Conservation (phyloP, 768 basidiomycete genomes). For the Udeniomyces megalosporus region DNA sequence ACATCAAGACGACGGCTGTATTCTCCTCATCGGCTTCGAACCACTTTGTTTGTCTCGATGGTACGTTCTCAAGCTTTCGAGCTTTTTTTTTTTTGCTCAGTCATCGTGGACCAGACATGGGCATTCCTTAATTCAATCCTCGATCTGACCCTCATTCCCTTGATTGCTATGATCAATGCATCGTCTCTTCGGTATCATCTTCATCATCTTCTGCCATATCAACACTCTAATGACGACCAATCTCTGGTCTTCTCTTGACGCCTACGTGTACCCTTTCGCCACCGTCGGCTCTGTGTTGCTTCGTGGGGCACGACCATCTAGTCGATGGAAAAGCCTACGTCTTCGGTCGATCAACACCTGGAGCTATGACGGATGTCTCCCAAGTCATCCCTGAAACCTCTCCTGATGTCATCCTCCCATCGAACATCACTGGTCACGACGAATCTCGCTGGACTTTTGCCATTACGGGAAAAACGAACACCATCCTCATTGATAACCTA, state of each 20-base stretch:
- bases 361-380: neutral
- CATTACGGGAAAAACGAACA: neutral
- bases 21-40: conserved; percentile 37
- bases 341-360: conserved; percentile 45
- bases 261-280: too few species aligned
- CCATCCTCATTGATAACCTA: neutral
- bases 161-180: conserved; percentile 9
- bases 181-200: neutral
- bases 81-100: too few species aligned
- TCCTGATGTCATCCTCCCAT: neutral
- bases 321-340: conserved; percentile 63
- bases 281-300: too few species aligned
- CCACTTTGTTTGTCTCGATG: conserved; percentile 25
- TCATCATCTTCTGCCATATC: neutral
- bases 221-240: too few species aligned
- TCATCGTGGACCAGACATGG: too few species aligned
- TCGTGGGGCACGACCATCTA: too few species aligned
- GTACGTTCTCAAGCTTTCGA: conserved; percentile 23
- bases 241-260: too few species aligned
- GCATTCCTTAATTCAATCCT: too few species aligned
- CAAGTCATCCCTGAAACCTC: neutral
- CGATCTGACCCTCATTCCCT: too few species aligned
- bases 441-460: neutral
- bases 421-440: neutral
- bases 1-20: conserved; percentile 54